Evolutionary conservation across 352 stramenopile genomes (phyloP).

Genomic region (Blastocystis sp.): DNA sequence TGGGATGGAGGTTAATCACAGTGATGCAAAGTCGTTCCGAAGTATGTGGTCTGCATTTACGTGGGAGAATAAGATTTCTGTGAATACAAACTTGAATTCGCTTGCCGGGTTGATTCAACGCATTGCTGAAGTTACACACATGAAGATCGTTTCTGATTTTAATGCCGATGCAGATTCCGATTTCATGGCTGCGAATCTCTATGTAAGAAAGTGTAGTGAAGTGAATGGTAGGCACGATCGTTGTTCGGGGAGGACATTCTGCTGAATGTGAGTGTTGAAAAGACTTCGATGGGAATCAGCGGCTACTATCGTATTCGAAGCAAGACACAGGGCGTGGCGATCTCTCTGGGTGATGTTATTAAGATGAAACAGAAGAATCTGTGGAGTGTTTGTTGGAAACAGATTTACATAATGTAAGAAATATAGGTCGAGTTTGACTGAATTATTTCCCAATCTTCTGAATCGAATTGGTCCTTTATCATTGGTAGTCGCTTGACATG

Average conservation of each 20-base stretch:
- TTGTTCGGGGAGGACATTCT: slow-evolving; percentile 93
- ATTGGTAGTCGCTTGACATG: background rate
- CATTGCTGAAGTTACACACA: slow-evolving; percentile 96
- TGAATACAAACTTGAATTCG: slow-evolving; percentile 91
- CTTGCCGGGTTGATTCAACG: slow-evolving; percentile 94
- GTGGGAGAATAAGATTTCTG: slow-evolving; percentile 99
- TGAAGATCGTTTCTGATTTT: slow-evolving; percentile 93
- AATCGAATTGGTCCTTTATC: background rate
- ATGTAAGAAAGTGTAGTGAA: slow-evolving; percentile 71
- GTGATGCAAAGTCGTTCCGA: slow-evolving; percentile 89
- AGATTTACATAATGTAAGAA: background rate
- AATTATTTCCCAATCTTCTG: slow-evolving; percentile 38
- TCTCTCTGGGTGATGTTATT: slow-evolving; percentile 96
- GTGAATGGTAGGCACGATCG: slow-evolving; percentile 73
- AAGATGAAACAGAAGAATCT: slow-evolving; percentile 68
- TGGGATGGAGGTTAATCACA: slow-evolving; percentile 59
- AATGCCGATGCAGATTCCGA: slow-evolving; percentile 72
- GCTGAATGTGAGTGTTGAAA: slow-evolving; percentile 98
- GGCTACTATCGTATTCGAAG: slow-evolving; percentile 86
- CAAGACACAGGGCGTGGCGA: slow-evolving; percentile 98
- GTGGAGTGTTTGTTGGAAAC: slow-evolving; percentile 46
- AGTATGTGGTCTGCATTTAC: slow-evolving; percentile 99
- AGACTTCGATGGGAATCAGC: slow-evolving; percentile 65
- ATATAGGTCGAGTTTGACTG: slow-evolving; percentile 7
- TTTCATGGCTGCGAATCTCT: slow-evolving; percentile 86